Evolutionary conservation across 768 basidiomycete species (phyloP), one percentile per base, ranked within the genome.

Genomic region (Collybia nuda): DNA sequence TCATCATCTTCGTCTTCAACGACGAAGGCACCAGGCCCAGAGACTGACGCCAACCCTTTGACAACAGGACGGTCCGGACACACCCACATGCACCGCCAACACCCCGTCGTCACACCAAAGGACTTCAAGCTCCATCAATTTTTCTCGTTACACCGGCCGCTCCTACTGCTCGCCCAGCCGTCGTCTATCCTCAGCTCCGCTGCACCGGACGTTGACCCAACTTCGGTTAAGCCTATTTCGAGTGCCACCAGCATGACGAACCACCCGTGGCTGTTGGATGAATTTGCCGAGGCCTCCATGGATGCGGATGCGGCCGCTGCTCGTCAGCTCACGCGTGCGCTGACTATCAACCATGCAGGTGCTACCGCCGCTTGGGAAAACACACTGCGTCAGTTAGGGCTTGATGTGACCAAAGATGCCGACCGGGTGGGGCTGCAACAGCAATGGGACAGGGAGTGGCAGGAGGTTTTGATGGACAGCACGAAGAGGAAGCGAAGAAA

Each of bases 41-140:
- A 39, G 15, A 17, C 44, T 11, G 42, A 49, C 5, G 26, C 48
- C 45, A 44, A 15, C 15, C 39, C 1, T 22, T 8, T 12, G 3
- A 8, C 49, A n/a, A 43, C 40, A 5, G 41, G 44, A 37, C 11
- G 48, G 22, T 19, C 32, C 21, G 46, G 49, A 21, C 38, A 42
- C 17, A 37, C 45, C n/a, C 19, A 32, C 32, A 45, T 62, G 40
- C 53, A 56, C 42, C 52, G 45, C 26, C 56, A 70, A 9, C 86
- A 89, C 56, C 85, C 84, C 1, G 57, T 77, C 21, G 59, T 91
- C 48, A 81, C 76, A 47, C 63, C 85, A 9, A 81, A 84, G 54
- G 88, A 88, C 56, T 84, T 88, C 67, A 87, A 84, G 61, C 77
- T 91, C 9, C 89, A 92, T 62, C 86, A 88, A 47, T 93, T 93